Percentiles rank a stretch among this genome's conserved stretches.
Conservation (phyloP, 2,329 filamentous ascomycete species). For the Diplodia seriata region DNA sequence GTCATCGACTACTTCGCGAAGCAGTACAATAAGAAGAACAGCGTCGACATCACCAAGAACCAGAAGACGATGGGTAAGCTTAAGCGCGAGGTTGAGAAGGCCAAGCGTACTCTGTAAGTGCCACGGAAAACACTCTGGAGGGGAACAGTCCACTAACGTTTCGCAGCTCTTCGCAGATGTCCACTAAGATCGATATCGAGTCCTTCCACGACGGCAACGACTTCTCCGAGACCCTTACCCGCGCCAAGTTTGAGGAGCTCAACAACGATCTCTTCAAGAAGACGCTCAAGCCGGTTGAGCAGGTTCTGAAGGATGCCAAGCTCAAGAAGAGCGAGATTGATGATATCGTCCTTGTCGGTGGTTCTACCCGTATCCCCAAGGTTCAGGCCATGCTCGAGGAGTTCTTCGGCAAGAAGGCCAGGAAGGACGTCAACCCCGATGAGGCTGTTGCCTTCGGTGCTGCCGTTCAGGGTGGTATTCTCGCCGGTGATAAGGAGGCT, state of each 20-base stretch:
- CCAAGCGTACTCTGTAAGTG: constrained; percentile 83
- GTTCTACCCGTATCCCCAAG: constrained; percentile 99
- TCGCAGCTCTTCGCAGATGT: constrained; percentile 77
- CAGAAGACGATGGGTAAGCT: constrained; percentile 98
- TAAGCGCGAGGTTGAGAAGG: constrained; percentile 99
- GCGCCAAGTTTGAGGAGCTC: constrained; percentile 98
- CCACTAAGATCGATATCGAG: constrained; percentile 85
- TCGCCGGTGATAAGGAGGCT: constrained; percentile 85
- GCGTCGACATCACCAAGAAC: constrained; percentile 90
- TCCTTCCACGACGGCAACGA: constrained; percentile 96
- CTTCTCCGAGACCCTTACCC: constrained; percentile 97
- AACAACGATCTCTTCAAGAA: constrained; percentile 99
- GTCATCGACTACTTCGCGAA: constrained; percentile 97
- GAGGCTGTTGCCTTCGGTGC: constrained; percentile 98
- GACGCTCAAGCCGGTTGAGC: constrained; percentile 97
- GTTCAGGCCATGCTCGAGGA: constrained; percentile 93
- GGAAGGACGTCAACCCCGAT: constrained; percentile 99
- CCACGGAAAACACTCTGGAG: no score
- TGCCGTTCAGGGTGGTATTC: constrained; percentile 94
- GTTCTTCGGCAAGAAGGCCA: constrained; percentile 97
- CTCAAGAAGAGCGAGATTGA: constrained; percentile 94
- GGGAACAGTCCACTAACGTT: constrained; percentile 1
- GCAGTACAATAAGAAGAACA: constrained; percentile 98
- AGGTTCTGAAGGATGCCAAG: constrained; percentile 98
- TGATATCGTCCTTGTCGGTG: constrained; percentile 97